Evolutionary conservation across 805 yeast species (phyloP).

Genomic region (Candida hungchunana): DNA sequence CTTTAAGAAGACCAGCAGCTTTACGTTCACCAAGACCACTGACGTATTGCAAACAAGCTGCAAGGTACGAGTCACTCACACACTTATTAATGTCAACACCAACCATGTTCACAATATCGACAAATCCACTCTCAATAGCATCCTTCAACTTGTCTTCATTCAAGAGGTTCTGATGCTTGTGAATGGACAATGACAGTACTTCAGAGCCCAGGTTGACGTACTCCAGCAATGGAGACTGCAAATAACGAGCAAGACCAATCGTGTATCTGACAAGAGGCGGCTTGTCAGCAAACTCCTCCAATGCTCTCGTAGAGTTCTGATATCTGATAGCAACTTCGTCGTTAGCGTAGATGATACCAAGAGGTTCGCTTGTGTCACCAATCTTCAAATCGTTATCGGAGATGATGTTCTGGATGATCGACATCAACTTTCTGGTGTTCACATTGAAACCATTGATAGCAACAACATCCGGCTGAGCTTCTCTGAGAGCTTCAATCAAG

Average conservation of each 20-base stretch:
- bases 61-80: conserved; percentile 66
- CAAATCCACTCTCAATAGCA: conserved; percentile 76
- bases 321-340: conserved; percentile 91
- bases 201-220: conserved; percentile 79
- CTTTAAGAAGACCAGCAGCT: conserved; percentile 80
- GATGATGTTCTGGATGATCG: conserved; percentile 50
- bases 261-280: conserved; percentile 78
- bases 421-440: conserved; percentile 56
- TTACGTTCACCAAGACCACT: conserved; percentile 96
- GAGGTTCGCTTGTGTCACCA: conserved; percentile 42
- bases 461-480: conserved; percentile 80
- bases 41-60: conserved; percentile 69
- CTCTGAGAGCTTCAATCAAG: conserved; percentile 54
- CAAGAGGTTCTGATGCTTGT: conserved; percentile 68
- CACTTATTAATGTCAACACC: conserved; percentile 95
- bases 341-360: conserved; percentile 72
- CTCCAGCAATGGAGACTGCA: conserved; percentile 90
- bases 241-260: conserved; percentile 84
- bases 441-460: conserved; percentile 88
- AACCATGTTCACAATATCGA: conserved; percentile 84
- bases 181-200: conserved; percentile 61
- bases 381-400: conserved; percentile 39
- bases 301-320: conserved; percentile 74
- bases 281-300: conserved; percentile 76
- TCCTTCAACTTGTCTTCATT: conserved; percentile 57